phyloP scores from a whole-genome alignment of 2,329 filamentous ascomycete genomes.

The Diaporthe vaccinii region DNA sequence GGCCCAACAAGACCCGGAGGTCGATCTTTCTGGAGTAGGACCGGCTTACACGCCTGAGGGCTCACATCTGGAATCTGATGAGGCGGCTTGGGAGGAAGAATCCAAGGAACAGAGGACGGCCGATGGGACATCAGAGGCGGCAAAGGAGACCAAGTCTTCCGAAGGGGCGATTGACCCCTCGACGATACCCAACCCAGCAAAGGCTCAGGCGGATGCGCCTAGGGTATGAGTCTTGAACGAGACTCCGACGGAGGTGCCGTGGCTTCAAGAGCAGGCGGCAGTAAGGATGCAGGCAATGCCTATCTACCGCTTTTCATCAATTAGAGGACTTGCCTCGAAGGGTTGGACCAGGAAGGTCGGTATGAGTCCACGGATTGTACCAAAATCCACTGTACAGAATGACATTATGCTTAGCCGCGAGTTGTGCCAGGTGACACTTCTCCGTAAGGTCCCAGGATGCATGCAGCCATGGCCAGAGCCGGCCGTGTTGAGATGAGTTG shows the following conservation, averaged over 20 bases:
- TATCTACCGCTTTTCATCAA: conserved; percentile 6
- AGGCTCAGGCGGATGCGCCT: conserved; percentile 36
- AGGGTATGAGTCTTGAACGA: conserved; percentile 36
- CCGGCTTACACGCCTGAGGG: conserved; percentile 63
- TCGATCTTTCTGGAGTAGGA: conserved; percentile 68
- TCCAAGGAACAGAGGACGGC: conserved; percentile 47
- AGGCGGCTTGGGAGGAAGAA: conserved; percentile 49
- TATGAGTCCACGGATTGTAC: conserved; percentile 10
- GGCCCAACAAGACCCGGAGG: conserved; percentile 75
- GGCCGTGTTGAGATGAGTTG: neutral
- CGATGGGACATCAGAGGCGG: conserved; percentile 35
- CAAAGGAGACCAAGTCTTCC: conserved; percentile 34
- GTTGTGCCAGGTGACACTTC: neutral
- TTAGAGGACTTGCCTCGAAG: neutral
- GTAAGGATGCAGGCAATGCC: neutral
- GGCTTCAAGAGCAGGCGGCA: neutral
- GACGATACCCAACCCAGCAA: conserved; percentile 36
- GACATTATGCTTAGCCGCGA: neutral
- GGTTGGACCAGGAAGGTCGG: neutral
- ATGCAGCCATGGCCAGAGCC: neutral
- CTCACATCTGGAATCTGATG: conserved; percentile 48
- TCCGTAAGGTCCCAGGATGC: too few relatives aligned
- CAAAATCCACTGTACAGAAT: conserved; percentile 19
- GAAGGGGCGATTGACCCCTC: conserved; percentile 39
- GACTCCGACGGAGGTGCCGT: neutral